Evolutionary conservation across 805 yeast genomes (phyloP).

Genomic region (Kuraishia piskuri): DNA sequence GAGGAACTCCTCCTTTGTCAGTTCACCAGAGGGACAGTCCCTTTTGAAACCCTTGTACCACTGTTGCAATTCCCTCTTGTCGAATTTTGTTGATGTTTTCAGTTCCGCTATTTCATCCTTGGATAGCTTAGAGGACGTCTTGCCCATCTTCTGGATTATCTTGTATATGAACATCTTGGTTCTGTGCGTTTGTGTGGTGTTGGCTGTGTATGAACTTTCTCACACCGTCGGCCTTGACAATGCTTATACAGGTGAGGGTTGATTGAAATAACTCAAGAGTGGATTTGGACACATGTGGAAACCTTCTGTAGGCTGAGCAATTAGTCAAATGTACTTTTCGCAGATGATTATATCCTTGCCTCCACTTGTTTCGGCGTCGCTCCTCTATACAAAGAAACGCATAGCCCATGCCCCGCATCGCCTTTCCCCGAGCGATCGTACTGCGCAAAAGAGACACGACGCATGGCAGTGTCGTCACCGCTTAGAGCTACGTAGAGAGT

Average conservation of each 20-base stretch:
- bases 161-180: not conserved
- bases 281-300: too few species aligned
- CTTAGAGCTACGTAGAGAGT: not conserved
- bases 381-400: too few species aligned
- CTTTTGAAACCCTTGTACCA: constrained; percentile 96
- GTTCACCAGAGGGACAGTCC: constrained; percentile 89
- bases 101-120: constrained; percentile 82
- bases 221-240: too few species aligned
- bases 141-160: constrained; percentile 59
- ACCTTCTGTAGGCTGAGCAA: too few species aligned
- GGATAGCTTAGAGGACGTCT: constrained; percentile 84
- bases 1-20: constrained; percentile 79
- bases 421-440: not conserved
- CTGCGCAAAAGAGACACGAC: not conserved
- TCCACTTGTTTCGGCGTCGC: too few species aligned
- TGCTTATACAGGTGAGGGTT: too few species aligned
- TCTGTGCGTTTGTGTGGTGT: not conserved
- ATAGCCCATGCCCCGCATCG: not conserved
- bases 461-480: not conserved
- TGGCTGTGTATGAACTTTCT: not conserved
- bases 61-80: constrained; percentile 89
- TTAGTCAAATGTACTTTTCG: too few species aligned
- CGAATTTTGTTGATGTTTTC: constrained; percentile 83
- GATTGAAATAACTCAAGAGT: too few species aligned
- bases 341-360: too few species aligned